Base-by-base conservation (phyloP, 2,329 filamentous ascomycete species). In the Nemania sp. region DNA sequence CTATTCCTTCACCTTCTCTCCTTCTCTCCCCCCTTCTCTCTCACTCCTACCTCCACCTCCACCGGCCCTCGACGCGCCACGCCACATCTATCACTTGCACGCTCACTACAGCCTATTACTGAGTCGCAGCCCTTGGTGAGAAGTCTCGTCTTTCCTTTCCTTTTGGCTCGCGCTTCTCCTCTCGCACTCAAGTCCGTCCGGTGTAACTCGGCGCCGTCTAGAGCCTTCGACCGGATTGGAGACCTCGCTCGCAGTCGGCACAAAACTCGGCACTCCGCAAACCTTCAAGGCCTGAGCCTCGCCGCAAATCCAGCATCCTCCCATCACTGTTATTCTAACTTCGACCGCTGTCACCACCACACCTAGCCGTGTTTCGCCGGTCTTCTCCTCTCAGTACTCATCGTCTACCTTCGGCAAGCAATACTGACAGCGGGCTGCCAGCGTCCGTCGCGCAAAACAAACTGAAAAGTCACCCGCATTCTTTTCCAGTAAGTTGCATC, bases 401-500 rank as follows among this genome's bases (percentile, higher is more conserved):
- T 37, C 12, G 29, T 29, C 34, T 3, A 35, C 9, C 46, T 13
- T 21, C 47, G 21, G 46, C 7, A n/a, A 32, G 50, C 39, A 39
- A 48, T 50, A 55, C 47, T 51, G 18, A 51, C 37, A 15, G 29
- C 29, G 15, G 5, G 12, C 32, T 43, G 20, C 13, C 18, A 43
- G 39, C 5, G 34, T 25, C 50, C 15, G n/a, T 51, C 25, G 5
- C 21, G 2, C 2, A 3, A 32, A n/a, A 29, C 17, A 32, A 17
- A 40, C 34, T 32, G 34, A 10, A 52, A 12, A 29, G 15, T 21
- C 40, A n/a, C 20, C 29, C 20, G 7, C 54, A 34, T 29, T 21
- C n/a, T 45, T 17, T 40, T 21, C 50, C 10, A 12, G 59, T 59
- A 59, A 59, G 55, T 53, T 42, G 34, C 18, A 46, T 62, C 32